These are phyloP conservation scores for Hylodesmum podocarpum DNA, from an alignment of 306 rosid genomes.

Conservation along the genomic window DNA sequence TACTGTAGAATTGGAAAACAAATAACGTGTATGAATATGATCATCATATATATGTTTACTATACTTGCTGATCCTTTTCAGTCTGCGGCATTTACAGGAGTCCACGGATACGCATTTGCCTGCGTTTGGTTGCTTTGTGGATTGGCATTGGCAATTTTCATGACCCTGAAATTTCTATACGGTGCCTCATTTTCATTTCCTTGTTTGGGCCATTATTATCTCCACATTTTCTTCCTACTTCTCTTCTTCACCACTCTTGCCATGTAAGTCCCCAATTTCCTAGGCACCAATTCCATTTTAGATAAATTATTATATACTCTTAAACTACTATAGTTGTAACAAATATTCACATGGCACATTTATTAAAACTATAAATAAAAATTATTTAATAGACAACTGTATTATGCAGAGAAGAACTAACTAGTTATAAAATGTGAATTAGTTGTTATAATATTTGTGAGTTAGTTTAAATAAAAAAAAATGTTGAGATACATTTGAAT, in stretches of 20 bases:
- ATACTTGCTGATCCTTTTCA: slow-evolving; percentile 59
- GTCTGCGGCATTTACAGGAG: slow-evolving; percentile 94
- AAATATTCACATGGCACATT: background rate
- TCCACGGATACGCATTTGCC: slow-evolving; percentile 64
- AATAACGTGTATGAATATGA: background rate
- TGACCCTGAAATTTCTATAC: slow-evolving; percentile 35
- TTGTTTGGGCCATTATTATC: slow-evolving; percentile 39
- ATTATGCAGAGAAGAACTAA: too few relatives aligned
- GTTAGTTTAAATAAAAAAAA: too few relatives aligned
- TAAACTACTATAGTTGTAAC: background rate
- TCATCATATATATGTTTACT: background rate
- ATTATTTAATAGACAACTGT: too few relatives aligned
- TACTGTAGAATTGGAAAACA: background rate
- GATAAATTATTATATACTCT: background rate
- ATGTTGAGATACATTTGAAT: too few relatives aligned
- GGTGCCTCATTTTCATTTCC: slow-evolving; percentile 38
- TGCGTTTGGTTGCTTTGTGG: slow-evolving; percentile 72
- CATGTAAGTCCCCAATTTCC: slow-evolving; percentile 43
- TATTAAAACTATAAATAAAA: too few relatives aligned
- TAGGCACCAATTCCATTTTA: background rate
- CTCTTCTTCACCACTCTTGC: slow-evolving; percentile 56
- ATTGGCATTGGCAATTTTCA: slow-evolving; percentile 44
- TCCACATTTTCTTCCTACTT: slow-evolving; percentile 41
- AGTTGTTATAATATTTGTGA: too few relatives aligned
- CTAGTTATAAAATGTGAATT: too few relatives aligned